phyloP scores from a whole-genome alignment of 805 yeast genomes.

The Ogataea saltuana region DNA sequence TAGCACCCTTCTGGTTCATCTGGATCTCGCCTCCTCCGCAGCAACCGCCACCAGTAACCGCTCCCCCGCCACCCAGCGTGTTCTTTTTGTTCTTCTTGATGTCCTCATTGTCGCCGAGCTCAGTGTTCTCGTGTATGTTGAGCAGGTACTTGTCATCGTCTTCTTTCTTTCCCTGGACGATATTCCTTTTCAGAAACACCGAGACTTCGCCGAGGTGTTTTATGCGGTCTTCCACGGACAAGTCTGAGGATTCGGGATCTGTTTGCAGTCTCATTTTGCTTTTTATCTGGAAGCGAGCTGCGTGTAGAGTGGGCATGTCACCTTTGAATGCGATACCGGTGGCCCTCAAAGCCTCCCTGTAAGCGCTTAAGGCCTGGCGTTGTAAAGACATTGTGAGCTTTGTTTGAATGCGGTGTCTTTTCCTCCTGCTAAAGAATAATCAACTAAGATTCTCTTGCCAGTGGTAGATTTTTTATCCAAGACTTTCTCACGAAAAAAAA shows the following conservation, averaged over 20 bases:
- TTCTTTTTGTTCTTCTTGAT: slow-evolving; percentile 52
- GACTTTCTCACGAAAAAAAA: no score
- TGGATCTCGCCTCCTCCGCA: slow-evolving; percentile 53
- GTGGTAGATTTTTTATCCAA: no score
- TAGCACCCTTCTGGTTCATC: slow-evolving; percentile 27
- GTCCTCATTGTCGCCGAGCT: slow-evolving; percentile 87
- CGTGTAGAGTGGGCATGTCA: slow-evolving; percentile 49
- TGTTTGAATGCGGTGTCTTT: no score
- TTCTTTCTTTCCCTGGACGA: slow-evolving; percentile 77
- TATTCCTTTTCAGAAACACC: slow-evolving; percentile 62
- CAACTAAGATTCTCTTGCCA: no score
- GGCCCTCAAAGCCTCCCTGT: slow-evolving; percentile 67
- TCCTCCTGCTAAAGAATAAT: no score
- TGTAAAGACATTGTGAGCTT: slow-evolving; percentile 21
- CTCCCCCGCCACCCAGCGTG: slow-evolving; percentile 22
- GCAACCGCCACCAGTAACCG: slow-evolving; percentile 50
- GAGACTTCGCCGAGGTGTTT: slow-evolving; percentile 70
- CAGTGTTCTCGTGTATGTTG: slow-evolving; percentile 78
- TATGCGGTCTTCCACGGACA: slow-evolving; percentile 50
- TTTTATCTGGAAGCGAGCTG: slow-evolving; percentile 63
- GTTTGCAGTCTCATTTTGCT: slow-evolving; percentile 45
- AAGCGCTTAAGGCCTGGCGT: slow-evolving; percentile 44
- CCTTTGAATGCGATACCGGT: slow-evolving; percentile 58
- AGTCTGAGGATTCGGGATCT: slow-evolving; percentile 46
- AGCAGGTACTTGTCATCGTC: slow-evolving; percentile 49